A percentile compares a stretch with the other conserved stretches of the same genome.
Conservation (phyloP, 106 monocot genomes). For the Apostasia ramifera region DNA sequence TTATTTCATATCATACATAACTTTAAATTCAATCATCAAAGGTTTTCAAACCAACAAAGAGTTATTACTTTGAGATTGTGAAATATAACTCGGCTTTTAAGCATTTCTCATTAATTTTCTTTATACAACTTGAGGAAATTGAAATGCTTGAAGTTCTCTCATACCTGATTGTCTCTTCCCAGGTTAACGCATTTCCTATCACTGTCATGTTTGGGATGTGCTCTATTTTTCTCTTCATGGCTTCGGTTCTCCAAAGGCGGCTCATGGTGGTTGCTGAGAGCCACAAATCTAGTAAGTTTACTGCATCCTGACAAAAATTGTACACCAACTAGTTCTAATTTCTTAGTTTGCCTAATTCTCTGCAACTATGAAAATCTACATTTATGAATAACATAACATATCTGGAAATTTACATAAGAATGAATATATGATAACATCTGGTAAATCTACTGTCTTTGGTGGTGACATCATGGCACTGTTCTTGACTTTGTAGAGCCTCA, state of each 20-base stretch:
- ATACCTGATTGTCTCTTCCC: not conserved
- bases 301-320: not conserved
- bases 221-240: constrained; percentile 98
- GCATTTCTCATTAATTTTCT: too few species aligned
- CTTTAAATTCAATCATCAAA: too few species aligned
- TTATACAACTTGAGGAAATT: too few species aligned
- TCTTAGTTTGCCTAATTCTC: too few species aligned
- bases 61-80: too few species aligned
- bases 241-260: constrained; percentile 80
- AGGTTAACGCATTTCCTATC: constrained; percentile 95
- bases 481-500: constrained; percentile 44
- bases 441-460: not conserved
- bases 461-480: not conserved
- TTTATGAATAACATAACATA: too few species aligned
- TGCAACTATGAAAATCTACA: too few species aligned
- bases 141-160: too few species aligned
- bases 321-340: not conserved
- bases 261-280: constrained; percentile 73
- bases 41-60: too few species aligned
- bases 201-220: constrained; percentile 99
- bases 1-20: too few species aligned
- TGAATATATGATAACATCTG: not conserved
- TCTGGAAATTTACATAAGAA: too few species aligned
- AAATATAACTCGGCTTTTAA: too few species aligned
- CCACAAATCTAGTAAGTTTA: constrained; percentile 70